Conservation (phyloP, 2,329 filamentous ascomycete genomes). For the Huntiella savannae region DNA sequence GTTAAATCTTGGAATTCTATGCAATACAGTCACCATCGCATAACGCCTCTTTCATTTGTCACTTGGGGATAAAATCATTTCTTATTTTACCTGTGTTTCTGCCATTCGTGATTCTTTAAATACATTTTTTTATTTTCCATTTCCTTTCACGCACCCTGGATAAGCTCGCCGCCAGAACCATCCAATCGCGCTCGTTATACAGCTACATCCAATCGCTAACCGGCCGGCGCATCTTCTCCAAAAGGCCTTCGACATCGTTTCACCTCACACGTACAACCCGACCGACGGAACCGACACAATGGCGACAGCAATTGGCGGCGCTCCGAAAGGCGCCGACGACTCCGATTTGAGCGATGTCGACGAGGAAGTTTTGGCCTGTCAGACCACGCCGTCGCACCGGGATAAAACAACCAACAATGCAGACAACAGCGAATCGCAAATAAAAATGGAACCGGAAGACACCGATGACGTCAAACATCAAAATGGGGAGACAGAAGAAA, state of each 20-base stretch:
- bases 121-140: too few species aligned
- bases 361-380: slow-evolving; percentile 26
- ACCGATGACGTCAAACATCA: background rate
- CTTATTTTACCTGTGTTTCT: too few species aligned
- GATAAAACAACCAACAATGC: background rate
- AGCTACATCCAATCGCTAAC: background rate
- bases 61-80: too few species aligned
- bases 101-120: too few species aligned
- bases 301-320: background rate
- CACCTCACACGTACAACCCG: background rate
- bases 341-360: slow-evolving; percentile 50
- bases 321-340: slow-evolving; percentile 18
- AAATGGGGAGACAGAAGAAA: slow-evolving; percentile 24
- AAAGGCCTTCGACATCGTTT: background rate
- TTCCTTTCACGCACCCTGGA: too few species aligned
- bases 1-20: too few species aligned
- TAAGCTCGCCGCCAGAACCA: too few species aligned
- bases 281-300: background rate
- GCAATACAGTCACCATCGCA: too few species aligned
- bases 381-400: slow-evolving; percentile 9
- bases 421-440: background rate
- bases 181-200: too few species aligned
- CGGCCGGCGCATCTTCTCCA: background rate
- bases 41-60: too few species aligned
- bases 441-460: background rate